Evolutionary conservation across 306 rosid genomes (phyloP), one percentile per base, ranked within the genome.

Genomic region (Rosa multiflora): DNA sequence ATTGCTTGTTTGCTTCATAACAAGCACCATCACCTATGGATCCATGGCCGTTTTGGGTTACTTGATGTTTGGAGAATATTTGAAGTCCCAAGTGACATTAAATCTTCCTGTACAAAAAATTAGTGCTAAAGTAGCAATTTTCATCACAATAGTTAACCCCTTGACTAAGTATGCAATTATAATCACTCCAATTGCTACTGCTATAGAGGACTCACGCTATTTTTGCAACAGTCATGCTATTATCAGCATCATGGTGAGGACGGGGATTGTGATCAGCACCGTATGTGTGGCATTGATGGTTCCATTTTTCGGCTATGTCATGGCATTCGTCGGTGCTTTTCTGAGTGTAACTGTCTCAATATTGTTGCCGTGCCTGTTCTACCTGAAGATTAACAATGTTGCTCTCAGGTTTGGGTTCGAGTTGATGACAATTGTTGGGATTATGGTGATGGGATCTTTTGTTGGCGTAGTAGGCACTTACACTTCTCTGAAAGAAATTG

Each of bases 291-390:
- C 97, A 17, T 44, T 90, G 4, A 21, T 48, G 14, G 48, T 93
- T 48, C 97, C 98, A 0, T 87, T 91, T 70, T 91, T 93, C 17
- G 88, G 84, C 5, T 87, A 91, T 26, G 55, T 93, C 3, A 91
- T 93, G 97, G 91, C 89, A 0, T 89, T 93, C 49, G 83, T 76
- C 18, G 98, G 98, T 15, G 88, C 97, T 2, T 89, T 85, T 70
- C 56, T 87, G 48, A 37, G 90, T 39, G 87, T 87, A 46, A 11
- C 85, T 0, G 83, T 74, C 9, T 82, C 97, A 13, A 37, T 85
- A 62, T 20, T 93, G 46, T 67, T 93, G 10, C 98, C 98, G 0
- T 93, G 98, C 52, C 39, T 85, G 0, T 88, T 88, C 80, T 89
- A 93, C 85, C 87, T 93, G 6, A 91, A 93, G 91, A 88, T 93